These are phyloP conservation scores for Cryphonectria japonica DNA, from an alignment of 2,329 filamentous ascomycete species.

Conservation along the genomic window DNA sequence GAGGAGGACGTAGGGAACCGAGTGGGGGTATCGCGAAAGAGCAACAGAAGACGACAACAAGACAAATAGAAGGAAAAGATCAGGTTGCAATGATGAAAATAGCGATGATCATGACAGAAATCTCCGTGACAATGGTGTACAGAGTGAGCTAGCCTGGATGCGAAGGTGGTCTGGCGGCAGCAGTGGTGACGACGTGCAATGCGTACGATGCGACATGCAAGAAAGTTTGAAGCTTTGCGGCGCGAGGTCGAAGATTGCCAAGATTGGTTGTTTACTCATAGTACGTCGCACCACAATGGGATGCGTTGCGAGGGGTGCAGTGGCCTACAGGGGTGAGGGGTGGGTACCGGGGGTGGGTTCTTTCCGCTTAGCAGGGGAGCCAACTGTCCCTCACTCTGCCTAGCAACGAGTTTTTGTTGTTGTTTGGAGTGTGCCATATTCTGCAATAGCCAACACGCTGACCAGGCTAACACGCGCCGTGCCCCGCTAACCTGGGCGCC, in stretches of 20 bases:
- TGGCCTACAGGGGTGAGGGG: not conserved
- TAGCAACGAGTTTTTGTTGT: conserved; percentile 24
- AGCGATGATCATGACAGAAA: not conserved
- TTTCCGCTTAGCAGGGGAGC: not conserved
- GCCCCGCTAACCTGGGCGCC: conserved; percentile 14
- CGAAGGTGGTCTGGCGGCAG: conserved; percentile 4
- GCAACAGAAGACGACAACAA: conserved; percentile 15
- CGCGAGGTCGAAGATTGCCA: conserved; percentile 1
- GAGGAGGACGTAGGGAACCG: conserved; percentile 15
- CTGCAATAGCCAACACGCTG: not conserved
- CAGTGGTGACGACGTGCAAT: conserved; percentile 10
- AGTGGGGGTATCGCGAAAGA: conserved; percentile 25
- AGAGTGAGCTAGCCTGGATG: not conserved
- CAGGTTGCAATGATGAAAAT: not conserved
- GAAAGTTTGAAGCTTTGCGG: not conserved
- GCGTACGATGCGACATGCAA: conserved; percentile 1
- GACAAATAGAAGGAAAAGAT: conserved; percentile 5
- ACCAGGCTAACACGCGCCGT: conserved; percentile 6
- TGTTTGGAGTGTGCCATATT: conserved; percentile 13
- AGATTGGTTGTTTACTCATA: not conserved
- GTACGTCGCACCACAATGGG: not conserved
- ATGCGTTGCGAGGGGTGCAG: conserved; percentile 1
- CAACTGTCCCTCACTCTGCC: not conserved
- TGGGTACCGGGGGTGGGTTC: not conserved
- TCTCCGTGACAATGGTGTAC: not conserved